phyloP scores from a whole-genome alignment of 164 flowering plant genomes.

The Dillenia suffruticosa region DNA sequence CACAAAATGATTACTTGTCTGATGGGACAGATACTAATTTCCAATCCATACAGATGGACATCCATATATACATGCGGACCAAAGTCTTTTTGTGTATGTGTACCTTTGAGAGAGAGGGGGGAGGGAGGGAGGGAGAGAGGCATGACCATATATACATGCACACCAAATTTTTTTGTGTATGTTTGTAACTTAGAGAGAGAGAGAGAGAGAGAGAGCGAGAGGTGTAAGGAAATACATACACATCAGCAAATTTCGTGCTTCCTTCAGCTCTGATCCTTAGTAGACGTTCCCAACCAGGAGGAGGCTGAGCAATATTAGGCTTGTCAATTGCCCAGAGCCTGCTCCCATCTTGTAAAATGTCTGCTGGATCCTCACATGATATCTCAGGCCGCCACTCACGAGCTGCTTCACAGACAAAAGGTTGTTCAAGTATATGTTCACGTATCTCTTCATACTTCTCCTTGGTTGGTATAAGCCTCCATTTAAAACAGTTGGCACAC shows the following conservation, averaged over 20 bases:
- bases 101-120: neutral
- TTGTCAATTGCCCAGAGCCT: conserved; percentile 95
- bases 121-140: conserved; percentile 7
- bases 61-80: neutral
- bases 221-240: conserved; percentile 49
- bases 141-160: neutral
- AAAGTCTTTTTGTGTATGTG: neutral
- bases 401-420: conserved; percentile 72
- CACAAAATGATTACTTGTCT: too few relatives aligned
- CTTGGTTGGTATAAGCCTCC: conserved; percentile 89
- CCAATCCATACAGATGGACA: neutral
- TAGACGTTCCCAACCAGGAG: conserved; percentile 84
- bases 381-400: conserved; percentile 71
- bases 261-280: conserved; percentile 84
- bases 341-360: conserved; percentile 75
- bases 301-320: conserved; percentile 87
- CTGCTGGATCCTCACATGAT: conserved; percentile 81
- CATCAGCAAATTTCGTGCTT: conserved; percentile 85
- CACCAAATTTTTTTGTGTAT: neutral
- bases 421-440: conserved; percentile 55
- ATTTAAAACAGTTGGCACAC: conserved; percentile 78
- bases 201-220: conserved; percentile 5
- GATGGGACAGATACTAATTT: too few relatives aligned
- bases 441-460: conserved; percentile 91
- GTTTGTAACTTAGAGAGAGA: too few relatives aligned